Percentiles rank a stretch among this genome's conserved stretches.
phyloP scores from a whole-genome alignment of 257 asterid species.

The Scutellaria barbata region DNA sequence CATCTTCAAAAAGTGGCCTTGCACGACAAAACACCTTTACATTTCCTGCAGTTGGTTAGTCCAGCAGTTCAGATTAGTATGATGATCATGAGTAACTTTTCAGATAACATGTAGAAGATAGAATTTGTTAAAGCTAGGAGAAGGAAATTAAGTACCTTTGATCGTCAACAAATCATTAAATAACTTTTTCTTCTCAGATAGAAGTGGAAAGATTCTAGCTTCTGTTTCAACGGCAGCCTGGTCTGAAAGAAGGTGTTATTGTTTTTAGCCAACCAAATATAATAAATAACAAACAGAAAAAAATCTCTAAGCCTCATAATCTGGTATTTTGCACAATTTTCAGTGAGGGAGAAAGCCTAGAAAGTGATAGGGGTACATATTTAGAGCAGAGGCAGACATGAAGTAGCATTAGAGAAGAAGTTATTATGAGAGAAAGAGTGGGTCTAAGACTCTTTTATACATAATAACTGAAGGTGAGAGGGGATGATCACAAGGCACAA shows the following conservation, averaged over 20 bases:
- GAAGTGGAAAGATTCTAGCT: slow-evolving; percentile 86
- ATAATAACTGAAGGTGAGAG: slow-evolving; percentile 30
- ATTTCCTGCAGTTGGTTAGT: slow-evolving; percentile 68
- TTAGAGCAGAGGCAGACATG: slow-evolving; percentile 28
- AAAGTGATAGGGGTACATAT: slow-evolving; percentile 23
- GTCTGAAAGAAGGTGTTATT: slow-evolving; percentile 57
- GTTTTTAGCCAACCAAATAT: slow-evolving; percentile 36
- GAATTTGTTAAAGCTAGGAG: slow-evolving; percentile 35
- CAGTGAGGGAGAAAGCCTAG: slow-evolving; percentile 18
- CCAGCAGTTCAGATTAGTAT: slow-evolving; percentile 37
- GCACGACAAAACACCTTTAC: slow-evolving; percentile 92
- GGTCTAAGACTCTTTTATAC: slow-evolving; percentile 26
- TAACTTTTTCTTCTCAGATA: slow-evolving; percentile 84
- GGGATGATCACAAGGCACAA: slow-evolving; percentile 27
- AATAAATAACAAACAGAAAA: slow-evolving; percentile 6
- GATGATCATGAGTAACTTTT: slow-evolving; percentile 29
- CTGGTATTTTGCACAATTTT: slow-evolving; percentile 12
- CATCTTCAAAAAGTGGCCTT: slow-evolving; percentile 95
- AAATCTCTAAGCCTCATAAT: slow-evolving; percentile 33
- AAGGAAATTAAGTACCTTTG: slow-evolving; percentile 59
- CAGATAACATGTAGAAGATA: slow-evolving; percentile 30
- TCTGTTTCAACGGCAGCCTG: slow-evolving; percentile 94
- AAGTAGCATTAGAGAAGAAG: slow-evolving; percentile 28
- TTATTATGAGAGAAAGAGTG: slow-evolving; percentile 26
- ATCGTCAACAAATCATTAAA: slow-evolving; percentile 91